These are phyloP conservation scores for Hericium coralloides DNA, from an alignment of 768 basidiomycete genomes.

Conservation along the genomic window DNA sequence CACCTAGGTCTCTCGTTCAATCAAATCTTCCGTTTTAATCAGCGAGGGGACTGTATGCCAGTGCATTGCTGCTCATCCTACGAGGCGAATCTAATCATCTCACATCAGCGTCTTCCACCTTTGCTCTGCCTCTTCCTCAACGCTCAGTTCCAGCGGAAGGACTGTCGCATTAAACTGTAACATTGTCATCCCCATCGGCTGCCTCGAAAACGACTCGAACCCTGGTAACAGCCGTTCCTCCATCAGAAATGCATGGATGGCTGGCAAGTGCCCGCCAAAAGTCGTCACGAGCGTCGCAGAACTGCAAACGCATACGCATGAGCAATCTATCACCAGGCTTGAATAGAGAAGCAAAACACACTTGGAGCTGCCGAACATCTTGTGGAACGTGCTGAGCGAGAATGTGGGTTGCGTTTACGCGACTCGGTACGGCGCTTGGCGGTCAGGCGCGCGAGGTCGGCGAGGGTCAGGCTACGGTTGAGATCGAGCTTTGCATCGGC, in stretches of 20 bases:
- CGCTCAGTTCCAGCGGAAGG: slow-evolving; percentile 21
- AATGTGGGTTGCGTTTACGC: slow-evolving; percentile 47
- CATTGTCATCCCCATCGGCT: slow-evolving; percentile 52
- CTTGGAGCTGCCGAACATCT: slow-evolving; percentile 61
- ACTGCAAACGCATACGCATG: slow-evolving; percentile 25
- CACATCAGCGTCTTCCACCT: background rate
- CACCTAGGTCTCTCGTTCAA: no score
- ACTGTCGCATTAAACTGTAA: slow-evolving; percentile 38
- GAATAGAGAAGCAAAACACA: slow-evolving; percentile 18
- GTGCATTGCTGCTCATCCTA: no score
- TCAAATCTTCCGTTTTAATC: no score
- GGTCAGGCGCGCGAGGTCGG: slow-evolving; percentile 49
- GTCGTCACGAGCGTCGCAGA: slow-evolving; percentile 54
- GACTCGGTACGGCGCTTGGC: slow-evolving; percentile 56
- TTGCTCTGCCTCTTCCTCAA: slow-evolving; percentile 19
- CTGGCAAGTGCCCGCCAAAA: slow-evolving; percentile 54
- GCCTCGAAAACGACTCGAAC: slow-evolving; percentile 55
- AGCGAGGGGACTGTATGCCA: no score
- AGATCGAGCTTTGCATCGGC: slow-evolving; percentile 6
- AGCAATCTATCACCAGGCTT: background rate
- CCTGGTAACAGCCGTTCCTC: slow-evolving; percentile 66
- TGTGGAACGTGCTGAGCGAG: slow-evolving; percentile 41
- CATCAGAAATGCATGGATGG: slow-evolving; percentile 44
- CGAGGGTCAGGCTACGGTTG: slow-evolving; percentile 33
- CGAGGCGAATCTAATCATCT: background rate